These are phyloP conservation scores for Tuber borchii DNA, from an alignment of 495 filamentous ascomycete species.

Conservation along the genomic window DNA sequence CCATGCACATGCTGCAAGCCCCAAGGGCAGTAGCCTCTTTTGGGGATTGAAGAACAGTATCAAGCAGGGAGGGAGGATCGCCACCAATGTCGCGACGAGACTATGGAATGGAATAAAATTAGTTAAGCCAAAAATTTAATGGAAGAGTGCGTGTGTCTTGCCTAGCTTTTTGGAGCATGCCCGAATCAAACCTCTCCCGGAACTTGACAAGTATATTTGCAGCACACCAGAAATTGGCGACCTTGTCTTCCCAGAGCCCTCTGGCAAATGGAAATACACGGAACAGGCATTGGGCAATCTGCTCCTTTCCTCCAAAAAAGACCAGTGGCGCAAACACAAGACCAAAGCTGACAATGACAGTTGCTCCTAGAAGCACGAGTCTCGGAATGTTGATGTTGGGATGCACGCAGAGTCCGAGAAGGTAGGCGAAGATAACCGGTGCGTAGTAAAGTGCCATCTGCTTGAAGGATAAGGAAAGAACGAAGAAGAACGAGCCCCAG, in stretches of 20 bases:
- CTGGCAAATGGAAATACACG: slow-evolving; percentile 92
- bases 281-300: slow-evolving; percentile 71
- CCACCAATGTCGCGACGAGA: slow-evolving; percentile 63
- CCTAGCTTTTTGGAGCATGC: slow-evolving; percentile 61
- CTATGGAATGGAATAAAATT: slow-evolving; percentile 43
- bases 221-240: slow-evolving; percentile 95
- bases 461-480: slow-evolving; percentile 88
- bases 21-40: slow-evolving; percentile 68
- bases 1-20: slow-evolving; percentile 77
- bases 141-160: neutral
- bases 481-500: slow-evolving; percentile 89
- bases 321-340: slow-evolving; percentile 68
- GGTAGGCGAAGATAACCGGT: slow-evolving; percentile 82
- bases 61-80: slow-evolving; percentile 69
- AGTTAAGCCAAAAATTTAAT: neutral
- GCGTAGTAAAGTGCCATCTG: slow-evolving; percentile 99
- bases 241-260: slow-evolving; percentile 95
- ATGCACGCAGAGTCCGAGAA: slow-evolving; percentile 75
- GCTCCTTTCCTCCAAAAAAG: slow-evolving; percentile 59
- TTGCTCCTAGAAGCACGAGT: slow-evolving; percentile 64
- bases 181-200: slow-evolving; percentile 56
- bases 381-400: slow-evolving; percentile 63
- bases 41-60: slow-evolving; percentile 73
- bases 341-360: slow-evolving; percentile 66
- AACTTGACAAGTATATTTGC: slow-evolving; percentile 84